phyloP scores from a whole-genome alignment of 129 eudicot genomes.

The Flaveria bidentis region DNA sequence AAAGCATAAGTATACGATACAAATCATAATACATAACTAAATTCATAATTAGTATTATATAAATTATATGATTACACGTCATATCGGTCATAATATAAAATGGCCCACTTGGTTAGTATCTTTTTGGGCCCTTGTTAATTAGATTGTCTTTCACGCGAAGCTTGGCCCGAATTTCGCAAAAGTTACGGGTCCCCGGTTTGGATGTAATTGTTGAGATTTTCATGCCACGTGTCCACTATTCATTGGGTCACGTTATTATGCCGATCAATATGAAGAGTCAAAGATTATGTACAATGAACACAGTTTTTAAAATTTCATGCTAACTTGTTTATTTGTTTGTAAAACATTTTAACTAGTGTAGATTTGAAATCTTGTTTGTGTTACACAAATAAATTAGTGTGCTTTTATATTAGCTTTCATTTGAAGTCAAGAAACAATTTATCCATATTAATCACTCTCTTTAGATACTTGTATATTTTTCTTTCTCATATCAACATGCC shows the following conservation, averaged over 20 bases:
- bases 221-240: background rate
- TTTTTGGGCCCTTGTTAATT: slow-evolving; percentile 30
- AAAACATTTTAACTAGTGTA: too few relatives aligned
- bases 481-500: too few relatives aligned
- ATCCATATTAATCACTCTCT: too few relatives aligned
- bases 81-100: background rate
- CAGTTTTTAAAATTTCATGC: background rate
- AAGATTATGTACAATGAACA: background rate
- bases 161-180: slow-evolving; percentile 32
- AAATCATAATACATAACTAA: too few relatives aligned
- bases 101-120: slow-evolving; percentile 11
- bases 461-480: too few relatives aligned
- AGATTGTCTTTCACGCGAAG: slow-evolving; percentile 35
- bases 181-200: slow-evolving; percentile 8
- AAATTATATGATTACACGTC: background rate
- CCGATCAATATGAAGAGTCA: background rate
- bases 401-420: background rate
- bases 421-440: background rate
- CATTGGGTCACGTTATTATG: background rate
- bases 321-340: background rate
- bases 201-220: background rate
- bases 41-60: too few relatives aligned
- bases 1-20: too few relatives aligned
- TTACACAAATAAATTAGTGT: background rate
- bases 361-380: background rate